Percentiles rank a stretch among this genome's conserved stretches.
Conservation (phyloP, 1,139 yeast genomes). For the Hansenula lynferdii region DNA sequence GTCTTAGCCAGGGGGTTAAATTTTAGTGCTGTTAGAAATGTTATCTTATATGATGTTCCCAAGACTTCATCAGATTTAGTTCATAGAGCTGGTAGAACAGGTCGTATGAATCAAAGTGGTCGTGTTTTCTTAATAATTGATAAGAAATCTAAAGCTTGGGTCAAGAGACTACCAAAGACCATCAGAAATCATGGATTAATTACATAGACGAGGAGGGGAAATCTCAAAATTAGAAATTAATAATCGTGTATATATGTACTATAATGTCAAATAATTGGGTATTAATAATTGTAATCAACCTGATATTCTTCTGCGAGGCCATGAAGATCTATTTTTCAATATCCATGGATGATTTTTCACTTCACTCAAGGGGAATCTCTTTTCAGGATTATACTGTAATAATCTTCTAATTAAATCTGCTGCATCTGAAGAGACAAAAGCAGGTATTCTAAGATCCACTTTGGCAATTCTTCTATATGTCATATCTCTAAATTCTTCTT, state of each 20-base stretch:
- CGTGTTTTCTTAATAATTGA: conserved; percentile 75
- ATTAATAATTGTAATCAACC: too few species aligned
- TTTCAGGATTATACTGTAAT: conserved; percentile 62
- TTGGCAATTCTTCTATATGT: conserved; percentile 77
- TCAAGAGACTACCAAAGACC: conserved; percentile 75
- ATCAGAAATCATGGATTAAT: conserved; percentile 35
- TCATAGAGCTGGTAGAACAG: conserved; percentile 93
- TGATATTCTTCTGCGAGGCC: conserved; percentile 30
- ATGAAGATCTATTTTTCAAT: conserved; percentile 48
- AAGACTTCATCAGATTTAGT: conserved; percentile 78
- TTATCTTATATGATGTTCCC: conserved; percentile 83
- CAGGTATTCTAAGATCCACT: conserved; percentile 73
- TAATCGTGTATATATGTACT: not conserved
- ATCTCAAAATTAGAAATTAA: too few species aligned
- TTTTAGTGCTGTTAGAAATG: conserved; percentile 76
- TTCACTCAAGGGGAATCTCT: conserved; percentile 55
- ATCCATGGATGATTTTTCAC: conserved; percentile 86
- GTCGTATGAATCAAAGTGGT: conserved; percentile 87
- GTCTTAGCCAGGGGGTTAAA: conserved; percentile 87
- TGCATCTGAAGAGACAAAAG: conserved; percentile 67
- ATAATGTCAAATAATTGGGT: too few species aligned
- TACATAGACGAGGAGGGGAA: not conserved
- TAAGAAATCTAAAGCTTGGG: conserved; percentile 71
- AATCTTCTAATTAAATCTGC: conserved; percentile 58
- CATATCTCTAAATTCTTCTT: conserved; percentile 63